A percentile compares a stretch with the other conserved stretches of the same genome.
phyloP scores from a whole-genome alignment of 225 moss, liverwort and hornwort species.

The Pseudisothecium myosuroides region DNA sequence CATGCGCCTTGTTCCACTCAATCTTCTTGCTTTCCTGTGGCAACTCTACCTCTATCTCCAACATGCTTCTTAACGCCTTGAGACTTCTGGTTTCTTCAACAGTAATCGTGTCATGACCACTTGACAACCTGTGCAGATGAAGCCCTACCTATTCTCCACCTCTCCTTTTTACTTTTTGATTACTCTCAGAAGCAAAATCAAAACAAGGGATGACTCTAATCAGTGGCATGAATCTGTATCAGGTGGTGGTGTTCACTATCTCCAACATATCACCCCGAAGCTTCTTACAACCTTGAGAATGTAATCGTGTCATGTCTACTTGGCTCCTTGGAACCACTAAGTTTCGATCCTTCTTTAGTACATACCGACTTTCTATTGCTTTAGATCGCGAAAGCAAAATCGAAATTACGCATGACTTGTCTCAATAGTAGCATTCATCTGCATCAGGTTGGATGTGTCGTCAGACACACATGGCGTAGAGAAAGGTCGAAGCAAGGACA shows the following conservation, averaged over 20 bases:
- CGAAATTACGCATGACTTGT: not conserved
- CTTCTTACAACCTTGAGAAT: too few relatives aligned
- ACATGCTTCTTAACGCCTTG: not conserved
- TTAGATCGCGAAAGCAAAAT: not conserved
- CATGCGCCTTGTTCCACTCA: slow-evolving; percentile 36
- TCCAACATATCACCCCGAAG: not conserved
- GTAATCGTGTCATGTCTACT: not conserved
- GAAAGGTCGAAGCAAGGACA: not conserved
- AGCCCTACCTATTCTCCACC: not conserved
- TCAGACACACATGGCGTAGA: not conserved
- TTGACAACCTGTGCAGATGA: not conserved
- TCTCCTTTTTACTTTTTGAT: not conserved
- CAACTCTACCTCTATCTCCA: slow-evolving; percentile 27
- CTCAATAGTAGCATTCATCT: not conserved
- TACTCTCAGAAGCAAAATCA: not conserved
- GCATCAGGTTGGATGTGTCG: not conserved
- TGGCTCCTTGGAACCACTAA: not conserved
- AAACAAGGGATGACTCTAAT: not conserved
- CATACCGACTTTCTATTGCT: not conserved
- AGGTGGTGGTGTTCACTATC: not conserved
- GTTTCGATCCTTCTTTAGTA: not conserved
- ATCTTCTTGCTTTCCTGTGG: slow-evolving; percentile 14
- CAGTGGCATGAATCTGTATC: not conserved
- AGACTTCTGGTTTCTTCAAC: not conserved
- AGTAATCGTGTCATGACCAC: not conserved